These are phyloP conservation scores for Phaeoacremonium minimum DNA, from an alignment of 2,329 filamentous ascomycete species.

Conservation along the genomic window DNA sequence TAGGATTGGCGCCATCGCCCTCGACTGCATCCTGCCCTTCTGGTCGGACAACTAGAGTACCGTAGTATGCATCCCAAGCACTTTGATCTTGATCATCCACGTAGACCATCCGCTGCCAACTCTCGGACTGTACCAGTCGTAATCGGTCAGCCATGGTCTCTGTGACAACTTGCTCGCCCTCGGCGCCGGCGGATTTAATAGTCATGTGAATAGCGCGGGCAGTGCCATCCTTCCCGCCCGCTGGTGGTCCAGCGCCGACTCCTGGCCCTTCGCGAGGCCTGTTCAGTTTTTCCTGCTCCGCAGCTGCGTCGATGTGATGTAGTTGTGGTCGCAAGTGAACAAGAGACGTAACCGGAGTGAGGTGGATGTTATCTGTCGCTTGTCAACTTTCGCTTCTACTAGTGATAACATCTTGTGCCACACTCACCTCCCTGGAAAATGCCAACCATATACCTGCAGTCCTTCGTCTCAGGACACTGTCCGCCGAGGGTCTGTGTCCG, in stretches of 20 bases:
- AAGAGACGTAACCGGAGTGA: slow-evolving; percentile 77
- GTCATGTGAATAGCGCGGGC: slow-evolving; percentile 82
- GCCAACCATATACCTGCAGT: slow-evolving; percentile 85
- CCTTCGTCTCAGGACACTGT: slow-evolving; percentile 64
- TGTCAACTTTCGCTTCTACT: background rate
- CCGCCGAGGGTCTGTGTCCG: slow-evolving; percentile 82
- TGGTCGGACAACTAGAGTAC: slow-evolving; percentile 58
- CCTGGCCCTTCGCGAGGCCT: slow-evolving; percentile 26
- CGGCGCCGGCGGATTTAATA: slow-evolving; percentile 71
- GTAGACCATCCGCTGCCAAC: slow-evolving; percentile 77
- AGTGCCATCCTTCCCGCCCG: slow-evolving; percentile 29
- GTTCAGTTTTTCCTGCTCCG: slow-evolving; percentile 63
- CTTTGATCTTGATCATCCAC: slow-evolving; percentile 74
- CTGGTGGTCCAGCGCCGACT: slow-evolving; percentile 22
- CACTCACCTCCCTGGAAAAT: slow-evolving; percentile 77
- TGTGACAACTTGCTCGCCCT: slow-evolving; percentile 57
- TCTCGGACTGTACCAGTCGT: slow-evolving; percentile 73
- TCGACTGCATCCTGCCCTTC: slow-evolving; percentile 11
- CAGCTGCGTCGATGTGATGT: slow-evolving; percentile 82
- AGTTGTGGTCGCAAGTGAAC: slow-evolving; percentile 89
- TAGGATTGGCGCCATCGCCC: slow-evolving; percentile 11
- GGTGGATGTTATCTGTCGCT: slow-evolving; percentile 73
- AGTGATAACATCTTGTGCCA: too few species aligned
- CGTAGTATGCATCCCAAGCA: slow-evolving; percentile 72
- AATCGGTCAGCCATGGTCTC: slow-evolving; percentile 74